A percentile compares a stretch with the other conserved stretches of the same genome.
phyloP scores from a whole-genome alignment of 1,284 basidiomycete genomes.

The Ceratobasidium sp. region DNA sequence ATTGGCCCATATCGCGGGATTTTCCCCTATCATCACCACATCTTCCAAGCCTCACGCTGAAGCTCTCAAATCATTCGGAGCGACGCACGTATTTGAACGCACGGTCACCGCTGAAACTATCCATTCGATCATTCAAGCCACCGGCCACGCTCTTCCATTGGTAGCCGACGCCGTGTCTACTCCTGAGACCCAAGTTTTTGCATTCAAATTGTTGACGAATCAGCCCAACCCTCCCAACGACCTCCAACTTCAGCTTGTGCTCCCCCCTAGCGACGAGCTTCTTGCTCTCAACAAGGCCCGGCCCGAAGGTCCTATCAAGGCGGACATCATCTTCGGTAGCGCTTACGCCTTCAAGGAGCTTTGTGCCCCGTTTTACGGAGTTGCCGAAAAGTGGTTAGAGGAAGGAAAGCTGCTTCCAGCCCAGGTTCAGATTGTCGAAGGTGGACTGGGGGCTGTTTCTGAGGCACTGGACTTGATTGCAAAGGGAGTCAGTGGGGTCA shows the following conservation, averaged over 20 bases:
- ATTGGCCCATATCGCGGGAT: constrained; percentile 48
- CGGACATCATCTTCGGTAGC: background rate
- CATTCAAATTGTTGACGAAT: constrained; percentile 51
- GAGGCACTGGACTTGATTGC: constrained; percentile 21
- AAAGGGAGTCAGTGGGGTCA: constrained; percentile 41
- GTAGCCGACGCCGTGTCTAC: constrained; percentile 59
- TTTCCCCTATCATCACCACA: constrained; percentile 54
- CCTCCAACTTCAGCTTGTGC: background rate
- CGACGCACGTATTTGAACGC: constrained; percentile 64
- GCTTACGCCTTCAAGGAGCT: background rate
- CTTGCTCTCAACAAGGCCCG: constrained; percentile 11
- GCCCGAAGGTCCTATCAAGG: background rate
- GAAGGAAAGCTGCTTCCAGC: constrained; percentile 21
- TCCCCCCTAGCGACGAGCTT: background rate
- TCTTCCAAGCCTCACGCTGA: constrained; percentile 61
- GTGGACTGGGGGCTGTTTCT: constrained; percentile 8
- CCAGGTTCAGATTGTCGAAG: constrained; percentile 18
- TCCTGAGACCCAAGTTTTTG: constrained; percentile 53
- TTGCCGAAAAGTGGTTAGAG: constrained; percentile 27
- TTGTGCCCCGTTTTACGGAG: constrained; percentile 15
- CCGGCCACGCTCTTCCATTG: constrained; percentile 46
- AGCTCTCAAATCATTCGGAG: constrained; percentile 63
- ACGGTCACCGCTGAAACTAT: constrained; percentile 53
- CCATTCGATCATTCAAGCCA: constrained; percentile 43
- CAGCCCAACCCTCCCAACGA: constrained; percentile 8